A percentile compares a stretch with the other conserved stretches of the same genome.
Conservation (phyloP, 1,284 basidiomycete species). For the Lentinus polychrous region DNA sequence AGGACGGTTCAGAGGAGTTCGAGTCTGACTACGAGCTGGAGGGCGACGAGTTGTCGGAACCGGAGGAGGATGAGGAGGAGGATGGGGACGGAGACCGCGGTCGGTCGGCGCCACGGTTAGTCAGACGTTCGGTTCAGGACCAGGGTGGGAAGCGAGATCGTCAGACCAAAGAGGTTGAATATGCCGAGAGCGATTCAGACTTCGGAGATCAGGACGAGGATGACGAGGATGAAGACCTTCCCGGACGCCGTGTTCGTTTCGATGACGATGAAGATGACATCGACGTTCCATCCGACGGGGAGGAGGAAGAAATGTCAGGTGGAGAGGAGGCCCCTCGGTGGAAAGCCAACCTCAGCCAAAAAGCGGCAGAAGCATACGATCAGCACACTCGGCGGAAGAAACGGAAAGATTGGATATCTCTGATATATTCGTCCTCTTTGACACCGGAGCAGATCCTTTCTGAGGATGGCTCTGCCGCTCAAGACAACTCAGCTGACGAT, state of each 20-base stretch:
- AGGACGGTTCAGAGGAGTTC: constrained; percentile 17
- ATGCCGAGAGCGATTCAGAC: constrained; percentile 79
- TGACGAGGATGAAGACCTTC: constrained; percentile 27
- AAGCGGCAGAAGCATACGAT: constrained; percentile 48
- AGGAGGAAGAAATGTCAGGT: constrained; percentile 34
- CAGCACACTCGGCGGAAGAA: constrained; percentile 36
- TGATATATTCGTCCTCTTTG: constrained; percentile 76
- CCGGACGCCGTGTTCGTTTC: constrained; percentile 17
- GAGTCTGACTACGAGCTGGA: constrained; percentile 23
- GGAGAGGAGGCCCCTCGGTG: constrained; percentile 55
- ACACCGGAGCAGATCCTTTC: constrained; percentile 66
- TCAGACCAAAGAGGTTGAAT: constrained; percentile 46
- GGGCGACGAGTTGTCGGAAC: constrained; percentile 20
- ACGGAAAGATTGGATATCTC: constrained; percentile 74
- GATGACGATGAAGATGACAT: constrained; percentile 47
- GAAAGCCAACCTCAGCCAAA: constrained; percentile 69
- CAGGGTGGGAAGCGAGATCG: constrained; percentile 30
- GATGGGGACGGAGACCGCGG: constrained; percentile 29
- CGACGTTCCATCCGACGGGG: constrained; percentile 43
- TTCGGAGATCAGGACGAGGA: constrained; percentile 46
- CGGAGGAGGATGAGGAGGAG: constrained; percentile 25
- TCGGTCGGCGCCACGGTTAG: constrained; percentile 39
- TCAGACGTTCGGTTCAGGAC: constrained; percentile 32
- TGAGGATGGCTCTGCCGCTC: constrained; percentile 32
- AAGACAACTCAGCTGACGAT: constrained; percentile 25